Evolutionary conservation across 192 early-diverging fungal genomes (phyloP).

Genomic region (Podochytrium sp.): DNA sequence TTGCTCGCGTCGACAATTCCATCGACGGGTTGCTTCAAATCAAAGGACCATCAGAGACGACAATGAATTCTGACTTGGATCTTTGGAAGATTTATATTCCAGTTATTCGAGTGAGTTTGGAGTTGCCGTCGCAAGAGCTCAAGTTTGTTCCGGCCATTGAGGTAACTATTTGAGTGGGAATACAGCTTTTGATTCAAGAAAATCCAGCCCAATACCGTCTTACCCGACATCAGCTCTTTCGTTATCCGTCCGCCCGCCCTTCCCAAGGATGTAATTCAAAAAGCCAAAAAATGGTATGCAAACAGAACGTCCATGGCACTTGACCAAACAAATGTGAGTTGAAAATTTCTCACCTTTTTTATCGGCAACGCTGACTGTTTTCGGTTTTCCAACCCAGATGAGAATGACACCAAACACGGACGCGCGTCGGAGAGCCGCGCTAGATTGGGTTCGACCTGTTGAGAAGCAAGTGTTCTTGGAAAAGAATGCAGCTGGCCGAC

Average conservation of each 20-base stretch:
- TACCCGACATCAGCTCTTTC: constrained; percentile 44
- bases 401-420: constrained; percentile 4
- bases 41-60: constrained; percentile 39
- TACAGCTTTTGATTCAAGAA: not conserved
- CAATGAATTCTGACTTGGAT: constrained; percentile 43
- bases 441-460: constrained; percentile 45
- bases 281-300: constrained; percentile 61
- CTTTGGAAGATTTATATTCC: constrained; percentile 61
- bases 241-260: constrained; percentile 57
- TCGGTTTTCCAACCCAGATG: not conserved
- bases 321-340: constrained; percentile 43
- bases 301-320: constrained; percentile 58
- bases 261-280: constrained; percentile 47
- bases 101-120: constrained; percentile 37
- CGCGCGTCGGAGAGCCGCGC: constrained; percentile 40
- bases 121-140: constrained; percentile 50
- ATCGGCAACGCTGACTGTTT: not conserved
- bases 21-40: constrained; percentile 45
- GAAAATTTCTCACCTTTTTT: not conserved
- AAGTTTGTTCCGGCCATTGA: constrained; percentile 39
- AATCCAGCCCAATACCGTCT: constrained; percentile 41
- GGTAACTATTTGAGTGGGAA: constrained; percentile 28
- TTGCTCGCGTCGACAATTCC: constrained; percentile 48
- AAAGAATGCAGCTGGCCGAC: constrained; percentile 5
- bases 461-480: constrained; percentile 55